Evolutionary conservation across 176 grass and related monocot species (phyloP).

Genomic region (Oryza glumipatula): DNA sequence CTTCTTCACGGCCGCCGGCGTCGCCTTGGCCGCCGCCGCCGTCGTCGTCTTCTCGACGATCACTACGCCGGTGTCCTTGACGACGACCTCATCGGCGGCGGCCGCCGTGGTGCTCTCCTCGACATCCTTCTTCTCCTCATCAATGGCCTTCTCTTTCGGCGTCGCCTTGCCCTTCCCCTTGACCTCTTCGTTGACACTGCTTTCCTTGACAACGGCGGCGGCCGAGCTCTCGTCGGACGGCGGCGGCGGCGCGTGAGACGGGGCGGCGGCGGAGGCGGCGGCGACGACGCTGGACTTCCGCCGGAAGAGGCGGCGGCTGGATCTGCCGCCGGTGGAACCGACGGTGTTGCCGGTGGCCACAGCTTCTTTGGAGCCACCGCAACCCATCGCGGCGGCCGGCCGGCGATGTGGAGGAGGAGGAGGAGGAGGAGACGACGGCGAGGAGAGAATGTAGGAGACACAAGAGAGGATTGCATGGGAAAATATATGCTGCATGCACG

Average conservation of each 20-base stretch:
- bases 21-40: background rate
- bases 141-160: background rate
- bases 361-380: constrained; percentile 82
- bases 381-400: constrained; percentile 64
- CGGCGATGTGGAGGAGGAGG: background rate
- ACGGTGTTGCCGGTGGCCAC: constrained; percentile 59
- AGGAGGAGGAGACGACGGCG: constrained; percentile 1
- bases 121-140: constrained; percentile 6
- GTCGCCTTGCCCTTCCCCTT: background rate
- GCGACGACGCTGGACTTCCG: constrained; percentile 55
- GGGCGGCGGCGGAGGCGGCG: constrained; percentile 2
- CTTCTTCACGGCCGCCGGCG: background rate
- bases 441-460: constrained; percentile 29
- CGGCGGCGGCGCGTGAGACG: background rate
- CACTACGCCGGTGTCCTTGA: constrained; percentile 16
- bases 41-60: background rate
- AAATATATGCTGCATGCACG: constrained; percentile 7
- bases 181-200: background rate
- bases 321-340: constrained; percentile 38
- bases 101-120: background rate
- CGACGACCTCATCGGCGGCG: background rate
- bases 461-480: background rate
- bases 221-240: background rate
- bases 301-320: constrained; percentile 56
- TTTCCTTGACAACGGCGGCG: background rate